Conservation (phyloP, 2,329 filamentous ascomycete species). For the Parastagonospora nodorum region DNA sequence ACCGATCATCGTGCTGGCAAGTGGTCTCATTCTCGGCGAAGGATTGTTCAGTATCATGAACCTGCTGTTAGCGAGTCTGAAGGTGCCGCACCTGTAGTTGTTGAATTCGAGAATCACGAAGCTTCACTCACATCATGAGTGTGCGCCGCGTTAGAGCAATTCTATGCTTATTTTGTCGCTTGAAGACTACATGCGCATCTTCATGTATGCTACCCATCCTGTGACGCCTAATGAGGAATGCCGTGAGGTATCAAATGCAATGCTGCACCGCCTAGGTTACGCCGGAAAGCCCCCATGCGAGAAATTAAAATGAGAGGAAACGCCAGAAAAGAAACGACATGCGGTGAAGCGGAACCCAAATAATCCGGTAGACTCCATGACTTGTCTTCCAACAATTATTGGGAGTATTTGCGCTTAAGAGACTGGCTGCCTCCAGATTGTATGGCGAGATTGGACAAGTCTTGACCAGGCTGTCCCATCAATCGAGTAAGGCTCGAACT, state of each 20-base stretch:
- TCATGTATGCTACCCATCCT: neutral
- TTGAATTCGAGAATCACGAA: no score
- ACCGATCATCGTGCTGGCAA: conserved; percentile 85
- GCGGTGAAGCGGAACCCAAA: neutral
- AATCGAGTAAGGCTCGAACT: no score
- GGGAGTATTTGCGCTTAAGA: neutral
- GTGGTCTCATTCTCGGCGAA: conserved; percentile 74
- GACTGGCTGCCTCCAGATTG: no score
- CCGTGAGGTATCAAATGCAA: conserved; percentile 8
- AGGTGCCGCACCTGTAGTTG: conserved; percentile 70
- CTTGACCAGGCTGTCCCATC: no score
- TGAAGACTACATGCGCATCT: neutral
- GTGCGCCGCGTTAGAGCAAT: neutral
- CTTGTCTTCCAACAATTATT: neutral
- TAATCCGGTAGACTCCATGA: neutral
- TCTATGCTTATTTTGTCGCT: neutral
- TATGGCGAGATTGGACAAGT: no score
- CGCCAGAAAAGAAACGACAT: neutral
- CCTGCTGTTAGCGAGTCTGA: conserved; percentile 75
- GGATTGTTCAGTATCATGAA: conserved; percentile 89
- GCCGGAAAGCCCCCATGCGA: neutral
- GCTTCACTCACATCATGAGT: neutral
- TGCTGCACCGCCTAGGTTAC: conserved; percentile 2
- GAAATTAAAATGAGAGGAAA: neutral
- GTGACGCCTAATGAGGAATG: neutral